A percentile compares a stretch with the other conserved stretches of the same genome.
phyloP scores from a whole-genome alignment of 306 rosid species.

The Comarum palustre region DNA sequence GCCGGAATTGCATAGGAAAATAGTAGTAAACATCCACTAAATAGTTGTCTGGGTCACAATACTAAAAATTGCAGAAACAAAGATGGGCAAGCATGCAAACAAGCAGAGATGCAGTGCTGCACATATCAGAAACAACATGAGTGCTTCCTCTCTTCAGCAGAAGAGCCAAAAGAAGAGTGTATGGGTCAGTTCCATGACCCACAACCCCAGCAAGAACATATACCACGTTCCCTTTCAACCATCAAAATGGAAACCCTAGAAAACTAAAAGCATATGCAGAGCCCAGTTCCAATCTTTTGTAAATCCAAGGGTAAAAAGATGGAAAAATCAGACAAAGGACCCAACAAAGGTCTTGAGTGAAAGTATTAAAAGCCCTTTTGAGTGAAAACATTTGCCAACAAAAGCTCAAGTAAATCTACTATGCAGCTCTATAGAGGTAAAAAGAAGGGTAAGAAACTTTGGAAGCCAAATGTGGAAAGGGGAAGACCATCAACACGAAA shows the following conservation, averaged over 20 bases:
- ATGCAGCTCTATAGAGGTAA: constrained; percentile 16
- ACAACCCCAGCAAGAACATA: not conserved
- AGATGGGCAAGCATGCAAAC: not conserved
- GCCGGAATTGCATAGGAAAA: not conserved
- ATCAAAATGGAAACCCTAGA: constrained; percentile 11
- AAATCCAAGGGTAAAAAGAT: not conserved
- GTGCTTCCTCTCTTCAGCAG: not conserved
- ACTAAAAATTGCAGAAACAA: not conserved
- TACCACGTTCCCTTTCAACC: not conserved
- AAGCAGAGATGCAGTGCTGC: not conserved
- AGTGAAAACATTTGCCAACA: not conserved
- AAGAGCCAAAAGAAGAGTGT: not conserved
- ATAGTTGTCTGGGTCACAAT: not conserved
- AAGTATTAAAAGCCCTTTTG: not conserved
- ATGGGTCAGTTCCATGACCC: constrained; percentile 2
- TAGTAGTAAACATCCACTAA: not conserved
- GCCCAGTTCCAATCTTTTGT: not conserved
- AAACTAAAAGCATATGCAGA: not conserved
- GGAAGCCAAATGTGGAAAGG: constrained; percentile 41
- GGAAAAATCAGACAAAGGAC: not conserved
- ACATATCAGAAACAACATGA: not conserved
- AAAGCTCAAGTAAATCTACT: not conserved
- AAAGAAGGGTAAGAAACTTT: constrained; percentile 31
- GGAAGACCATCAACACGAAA: constrained; percentile 26
- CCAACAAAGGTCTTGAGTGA: not conserved